Percentiles rank a stretch among this genome's conserved stretches.
Evolutionary conservation across 108 stramenopile species (phyloP).

Genomic region (Nannochloropsis salina): DNA sequence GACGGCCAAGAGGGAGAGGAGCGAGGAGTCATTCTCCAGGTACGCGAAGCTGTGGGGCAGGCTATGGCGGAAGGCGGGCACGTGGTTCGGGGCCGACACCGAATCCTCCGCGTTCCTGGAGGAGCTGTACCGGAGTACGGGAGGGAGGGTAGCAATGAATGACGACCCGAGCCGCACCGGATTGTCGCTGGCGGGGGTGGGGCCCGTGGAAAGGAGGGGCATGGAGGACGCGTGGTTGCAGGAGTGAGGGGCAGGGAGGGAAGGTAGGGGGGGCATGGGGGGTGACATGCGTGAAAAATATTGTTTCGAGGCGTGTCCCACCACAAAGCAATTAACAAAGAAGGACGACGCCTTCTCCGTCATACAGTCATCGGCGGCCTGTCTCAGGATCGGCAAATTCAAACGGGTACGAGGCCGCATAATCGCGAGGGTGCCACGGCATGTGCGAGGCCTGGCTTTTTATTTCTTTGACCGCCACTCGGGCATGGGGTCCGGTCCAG

Average conservation of each 20-base stretch:
- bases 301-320: too few relatives aligned
- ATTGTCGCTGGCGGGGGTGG: background rate
- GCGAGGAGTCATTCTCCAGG: background rate
- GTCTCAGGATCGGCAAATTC: too few relatives aligned
- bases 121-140: background rate
- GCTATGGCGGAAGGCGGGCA: background rate
- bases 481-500: too few relatives aligned
- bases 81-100: background rate
- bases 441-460: too few relatives aligned
- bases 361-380: too few relatives aligned
- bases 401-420: too few relatives aligned
- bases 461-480: too few relatives aligned
- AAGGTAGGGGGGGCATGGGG: too few relatives aligned
- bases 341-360: too few relatives aligned
- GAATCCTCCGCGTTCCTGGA: background rate
- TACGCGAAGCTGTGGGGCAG: background rate
- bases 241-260: background rate
- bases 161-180: background rate
- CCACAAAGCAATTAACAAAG: too few relatives aligned
- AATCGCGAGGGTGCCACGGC: too few relatives aligned
- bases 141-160: background rate
- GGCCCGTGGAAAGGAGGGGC: background rate
- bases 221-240: constrained; percentile 2
- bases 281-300: too few relatives aligned
- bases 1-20: background rate